phyloP scores from a whole-genome alignment of 2,329 filamentous ascomycete genomes.

The Ophiostoma tasmaniense region DNA sequence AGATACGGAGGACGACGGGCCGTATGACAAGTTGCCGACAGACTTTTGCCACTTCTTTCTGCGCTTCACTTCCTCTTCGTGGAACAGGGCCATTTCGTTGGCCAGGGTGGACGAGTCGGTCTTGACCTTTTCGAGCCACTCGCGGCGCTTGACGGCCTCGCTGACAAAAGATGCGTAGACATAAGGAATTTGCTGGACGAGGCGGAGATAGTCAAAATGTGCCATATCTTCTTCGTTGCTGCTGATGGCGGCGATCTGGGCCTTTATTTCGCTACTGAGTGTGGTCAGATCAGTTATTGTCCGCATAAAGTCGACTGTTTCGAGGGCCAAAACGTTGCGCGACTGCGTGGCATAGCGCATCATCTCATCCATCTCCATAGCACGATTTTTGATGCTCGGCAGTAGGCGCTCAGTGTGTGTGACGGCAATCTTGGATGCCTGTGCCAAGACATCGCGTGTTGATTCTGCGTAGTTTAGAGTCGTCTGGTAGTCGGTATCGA shows the following conservation, averaged over 20 bases:
- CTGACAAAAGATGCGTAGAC: slow-evolving; percentile 84
- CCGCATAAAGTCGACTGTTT: slow-evolving; percentile 68
- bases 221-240: slow-evolving; percentile 63
- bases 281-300: slow-evolving; percentile 73
- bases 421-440: slow-evolving; percentile 55
- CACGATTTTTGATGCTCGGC: slow-evolving; percentile 48
- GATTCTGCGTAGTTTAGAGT: slow-evolving; percentile 60
- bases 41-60: slow-evolving; percentile 85
- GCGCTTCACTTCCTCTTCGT: slow-evolving; percentile 84
- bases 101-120: slow-evolving; percentile 77
- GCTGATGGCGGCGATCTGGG: slow-evolving; percentile 62
- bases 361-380: slow-evolving; percentile 54
- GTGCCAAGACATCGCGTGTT: slow-evolving; percentile 45
- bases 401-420: slow-evolving; percentile 55
- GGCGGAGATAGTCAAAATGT: slow-evolving; percentile 70
- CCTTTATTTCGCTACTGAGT: slow-evolving; percentile 62
- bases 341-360: slow-evolving; percentile 51
- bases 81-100: slow-evolving; percentile 85
- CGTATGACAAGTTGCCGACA: slow-evolving; percentile 62
- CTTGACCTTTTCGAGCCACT: slow-evolving; percentile 89
- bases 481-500: slow-evolving; percentile 76
- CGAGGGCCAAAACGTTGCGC: slow-evolving; percentile 58
- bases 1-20: slow-evolving; percentile 44
- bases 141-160: slow-evolving; percentile 75
- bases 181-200: slow-evolving; percentile 75